Base-by-base conservation (phyloP, 129 eudicot genomes). In the Ambrosia artemisiifolia region DNA sequence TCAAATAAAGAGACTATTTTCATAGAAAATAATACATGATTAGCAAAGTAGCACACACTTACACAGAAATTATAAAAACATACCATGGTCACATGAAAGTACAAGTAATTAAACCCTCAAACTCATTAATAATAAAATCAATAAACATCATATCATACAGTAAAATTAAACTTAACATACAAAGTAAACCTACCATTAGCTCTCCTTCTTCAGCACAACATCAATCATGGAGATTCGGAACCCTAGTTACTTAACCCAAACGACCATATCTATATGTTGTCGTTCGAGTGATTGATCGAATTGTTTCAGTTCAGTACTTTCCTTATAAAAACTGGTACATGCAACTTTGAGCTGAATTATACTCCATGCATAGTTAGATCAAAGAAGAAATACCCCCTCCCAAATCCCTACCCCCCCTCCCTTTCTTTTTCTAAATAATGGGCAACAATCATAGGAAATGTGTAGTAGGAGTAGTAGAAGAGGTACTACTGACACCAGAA, bases 401-500 rank as follows among this genome's bases (percentile, higher is more conserved):
- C 28, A 24, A 24, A 24, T 24, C 28, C 28, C 28, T 24, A 49
- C 2, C 12, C 62, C 19, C 34, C 35, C 8, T 18, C 3, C 51
- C 24, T n/a, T n/a, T n/a, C 46, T 14, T 9, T 38, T 38, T 38
- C 9, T 9, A 38, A 38, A 38, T 1, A 35, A 0, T 3, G 13
- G 72, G 24, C 17, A 66, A 3, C 47, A 62, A 32, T 11, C 49
- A 88, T 28, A 83, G 44, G 53, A 85, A 82, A 71, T 83, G 88
- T 73, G 77, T 81, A 7, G 95, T 78, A 70, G 88, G 75, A 57
- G 95, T 63, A 57, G 85, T 71, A 63, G 82, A 76, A 56, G 69
- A 78, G 63, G 72, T 71, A 71, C 43, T 71, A 32, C 64, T 85
- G 30, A 80, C 75, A 65, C 88, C 84, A 11, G 95, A 79, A 67